These are phyloP conservation scores for Myrmaecium sp. DNA, from an alignment of 2,329 filamentous ascomycete species.

Conservation along the genomic window DNA sequence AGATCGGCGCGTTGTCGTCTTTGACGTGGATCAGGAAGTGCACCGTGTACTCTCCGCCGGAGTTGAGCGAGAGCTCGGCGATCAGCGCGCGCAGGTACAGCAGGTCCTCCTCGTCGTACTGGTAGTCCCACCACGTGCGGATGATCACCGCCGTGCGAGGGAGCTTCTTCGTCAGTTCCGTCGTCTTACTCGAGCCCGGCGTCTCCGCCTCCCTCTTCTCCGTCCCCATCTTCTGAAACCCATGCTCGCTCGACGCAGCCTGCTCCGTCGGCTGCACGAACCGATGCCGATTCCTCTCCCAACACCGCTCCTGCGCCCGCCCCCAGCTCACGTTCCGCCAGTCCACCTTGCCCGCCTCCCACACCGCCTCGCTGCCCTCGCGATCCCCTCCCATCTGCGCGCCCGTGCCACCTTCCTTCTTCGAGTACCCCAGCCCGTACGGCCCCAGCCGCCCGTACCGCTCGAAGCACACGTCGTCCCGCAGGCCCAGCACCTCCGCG, in stretches of 20 bases:
- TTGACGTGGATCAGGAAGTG: constrained; percentile 78
- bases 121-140: constrained; percentile 64
- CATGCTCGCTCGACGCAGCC: constrained; percentile 19
- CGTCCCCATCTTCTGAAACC: constrained; percentile 19
- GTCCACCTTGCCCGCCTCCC: constrained; percentile 59
- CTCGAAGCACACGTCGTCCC: constrained; percentile 84
- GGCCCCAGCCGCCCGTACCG: constrained; percentile 74
- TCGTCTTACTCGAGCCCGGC: neutral
- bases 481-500: constrained; percentile 60
- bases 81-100: constrained; percentile 70
- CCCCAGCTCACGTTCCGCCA: constrained; percentile 66
- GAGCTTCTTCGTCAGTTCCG: constrained; percentile 17
- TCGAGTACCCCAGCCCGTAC: constrained; percentile 78
- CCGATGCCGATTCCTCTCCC: constrained; percentile 49
- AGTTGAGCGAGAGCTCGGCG: constrained; percentile 58
- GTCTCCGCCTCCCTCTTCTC: constrained; percentile 10
- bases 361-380: constrained; percentile 65
- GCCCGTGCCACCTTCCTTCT: constrained; percentile 61
- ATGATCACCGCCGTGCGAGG: constrained; percentile 63
- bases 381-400: constrained; percentile 72
- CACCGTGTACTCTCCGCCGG: constrained; percentile 65
- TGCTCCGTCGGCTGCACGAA: constrained; percentile 32
- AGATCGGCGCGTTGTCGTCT: constrained; percentile 62
- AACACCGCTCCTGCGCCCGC: constrained; percentile 58
- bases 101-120: constrained; percentile 64